Conservation (phyloP, 495 filamentous ascomycete genomes). For the Wilcoxina mikolae region DNA sequence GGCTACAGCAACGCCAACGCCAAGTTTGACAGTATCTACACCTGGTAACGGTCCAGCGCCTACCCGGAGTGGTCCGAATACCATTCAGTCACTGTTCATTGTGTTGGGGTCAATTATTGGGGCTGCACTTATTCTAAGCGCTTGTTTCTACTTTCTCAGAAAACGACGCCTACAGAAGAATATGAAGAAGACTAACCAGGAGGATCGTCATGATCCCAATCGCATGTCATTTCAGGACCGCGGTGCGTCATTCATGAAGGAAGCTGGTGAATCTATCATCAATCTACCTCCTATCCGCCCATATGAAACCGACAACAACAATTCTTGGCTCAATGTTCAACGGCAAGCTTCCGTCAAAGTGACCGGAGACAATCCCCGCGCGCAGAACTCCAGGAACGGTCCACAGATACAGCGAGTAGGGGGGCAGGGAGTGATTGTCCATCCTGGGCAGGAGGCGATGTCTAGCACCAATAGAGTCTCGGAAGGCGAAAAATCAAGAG, state of each 20-base stretch:
- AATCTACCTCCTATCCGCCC: conserved; percentile 1
- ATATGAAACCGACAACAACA: conserved; percentile 6
- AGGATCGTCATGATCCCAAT: neutral
- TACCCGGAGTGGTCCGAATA: conserved; percentile 27
- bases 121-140: conserved; percentile 49
- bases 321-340: conserved; percentile 4
- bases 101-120: conserved; percentile 67
- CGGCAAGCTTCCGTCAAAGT: neutral
- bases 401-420: neutral
- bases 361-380: neutral
- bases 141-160: conserved; percentile 53
- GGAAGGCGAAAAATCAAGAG: neutral
- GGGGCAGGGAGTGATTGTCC: neutral
- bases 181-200: neutral
- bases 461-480: neutral
- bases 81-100: conserved; percentile 56
- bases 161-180: conserved; percentile 31
- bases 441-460: neutral
- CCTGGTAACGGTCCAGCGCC: neutral
- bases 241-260: conserved; percentile 25
- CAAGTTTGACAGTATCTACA: conserved; percentile 12
- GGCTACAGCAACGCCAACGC: conserved; percentile 19
- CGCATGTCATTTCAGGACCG: conserved; percentile 23
- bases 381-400: neutral
- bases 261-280: conserved; percentile 8